Evolutionary conservation across 176 grass and related monocot species (phyloP).

Genomic region (Aegilops umbellulata): DNA sequence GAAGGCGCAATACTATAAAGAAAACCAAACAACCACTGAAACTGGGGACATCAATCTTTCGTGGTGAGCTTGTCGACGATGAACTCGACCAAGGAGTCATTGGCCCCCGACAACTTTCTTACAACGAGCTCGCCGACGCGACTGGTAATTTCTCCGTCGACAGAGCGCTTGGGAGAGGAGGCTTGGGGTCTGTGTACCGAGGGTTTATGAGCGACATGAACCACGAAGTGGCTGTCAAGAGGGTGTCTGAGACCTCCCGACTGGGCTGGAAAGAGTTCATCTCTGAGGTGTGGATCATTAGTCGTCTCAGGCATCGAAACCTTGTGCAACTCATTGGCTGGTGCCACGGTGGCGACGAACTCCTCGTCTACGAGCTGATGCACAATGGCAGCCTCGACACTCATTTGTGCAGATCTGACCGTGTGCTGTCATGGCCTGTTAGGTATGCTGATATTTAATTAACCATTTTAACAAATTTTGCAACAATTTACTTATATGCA

Average conservation of each 20-base stretch:
- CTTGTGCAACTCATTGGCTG: slow-evolving; percentile 45
- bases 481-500: background rate
- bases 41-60: background rate
- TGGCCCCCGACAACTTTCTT: background rate
- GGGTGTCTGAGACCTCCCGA: background rate
- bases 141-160: background rate
- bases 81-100: rapidly evolving
- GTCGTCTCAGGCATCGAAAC: slow-evolving; percentile 30
- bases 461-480: background rate
- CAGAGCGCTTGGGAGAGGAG: background rate
- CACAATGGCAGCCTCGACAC: slow-evolving; percentile 54
- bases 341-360: slow-evolving; percentile 8
- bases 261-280: slow-evolving; percentile 41
- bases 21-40: background rate
- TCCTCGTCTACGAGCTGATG: slow-evolving; percentile 43
- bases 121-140: rapidly evolving
- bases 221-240: background rate
- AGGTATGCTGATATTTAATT: background rate
- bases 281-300: slow-evolving; percentile 50
- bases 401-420: background rate
- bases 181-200: background rate
- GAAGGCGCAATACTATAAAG: background rate
- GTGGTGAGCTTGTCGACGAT: background rate
- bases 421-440: background rate
- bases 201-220: background rate